Conservation (phyloP, 1,139 yeast species). For the Eremothecium sinecaudum region DNA sequence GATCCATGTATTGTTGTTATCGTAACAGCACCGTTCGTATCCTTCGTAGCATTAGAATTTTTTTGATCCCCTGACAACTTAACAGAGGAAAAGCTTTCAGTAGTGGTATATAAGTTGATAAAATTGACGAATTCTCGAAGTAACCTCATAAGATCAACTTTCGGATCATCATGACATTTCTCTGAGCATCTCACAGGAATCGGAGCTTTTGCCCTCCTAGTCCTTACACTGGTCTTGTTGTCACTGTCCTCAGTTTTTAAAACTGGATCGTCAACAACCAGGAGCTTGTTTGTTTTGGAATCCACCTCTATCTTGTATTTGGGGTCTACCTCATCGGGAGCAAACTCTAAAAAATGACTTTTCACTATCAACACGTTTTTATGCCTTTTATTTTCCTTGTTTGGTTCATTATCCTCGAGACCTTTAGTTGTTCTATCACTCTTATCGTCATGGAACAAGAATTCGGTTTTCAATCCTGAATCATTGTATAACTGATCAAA, state of each 20-base stretch:
- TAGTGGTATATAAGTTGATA: conserved; percentile 45
- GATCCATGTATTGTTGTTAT: conserved; percentile 82
- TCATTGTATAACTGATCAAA: conserved; percentile 26
- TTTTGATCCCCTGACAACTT: conserved; percentile 13
- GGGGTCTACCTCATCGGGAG: conserved; percentile 15
- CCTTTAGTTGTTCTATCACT: conserved; percentile 15
- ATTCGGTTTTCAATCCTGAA: conserved; percentile 26
- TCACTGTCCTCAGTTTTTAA: not conserved
- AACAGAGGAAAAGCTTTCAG: conserved; percentile 11
- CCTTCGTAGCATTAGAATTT: conserved; percentile 14
- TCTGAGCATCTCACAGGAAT: not conserved
- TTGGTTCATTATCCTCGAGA: conserved; percentile 16
- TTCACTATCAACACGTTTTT: conserved; percentile 40
- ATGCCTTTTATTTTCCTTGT: conserved; percentile 23
- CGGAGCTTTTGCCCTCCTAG: not conserved
- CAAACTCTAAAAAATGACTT: conserved; percentile 30
- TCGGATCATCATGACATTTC: conserved; percentile 14
- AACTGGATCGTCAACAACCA: conserved; percentile 4
- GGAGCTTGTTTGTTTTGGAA: conserved; percentile 14
- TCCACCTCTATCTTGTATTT: conserved; percentile 10
- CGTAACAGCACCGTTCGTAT: conserved; percentile 31
- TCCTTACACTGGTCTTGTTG: conserved; percentile 17
- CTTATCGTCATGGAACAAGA: conserved; percentile 21
- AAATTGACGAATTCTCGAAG: conserved; percentile 49
- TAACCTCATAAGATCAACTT: conserved; percentile 24